Evolutionary conservation across 257 asterid genomes (phyloP), one percentile per base, ranked within the genome.

Genomic region (Solanum habrochaites): DNA sequence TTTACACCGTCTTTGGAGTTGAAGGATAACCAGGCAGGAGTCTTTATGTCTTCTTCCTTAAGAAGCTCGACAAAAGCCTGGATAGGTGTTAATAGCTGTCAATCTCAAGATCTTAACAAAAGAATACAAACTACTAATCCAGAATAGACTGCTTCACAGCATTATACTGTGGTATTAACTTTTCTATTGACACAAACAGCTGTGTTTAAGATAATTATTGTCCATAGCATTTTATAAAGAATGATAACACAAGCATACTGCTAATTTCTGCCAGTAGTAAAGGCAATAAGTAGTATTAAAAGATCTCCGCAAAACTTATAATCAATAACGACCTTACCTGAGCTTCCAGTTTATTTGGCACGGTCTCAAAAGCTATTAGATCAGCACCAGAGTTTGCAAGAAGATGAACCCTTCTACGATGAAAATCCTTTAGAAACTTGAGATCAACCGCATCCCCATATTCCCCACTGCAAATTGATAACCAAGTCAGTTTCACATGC

Each of bases 1-100:
- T 94, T 91, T 77, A 93, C 88, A 67, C 99, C 98, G 88, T 96
- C 98, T 90, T 95, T 96, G 40, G 99, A 96, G 88, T 95, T 96
- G 94, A 95, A 96, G 87, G 98, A 89, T 86, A 96, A 86, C 99
- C 99, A 96, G 9, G 98, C 95, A 39, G 98, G 99, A 87, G 93
- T 86, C 27, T 88, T 88, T 71, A 95, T 93, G 89, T 91, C 91
- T 87, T 93, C 96, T 92, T 96, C 99, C 87, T 95, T 96, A 4
- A 96, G 96, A 82, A 96, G 97, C 92, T 92, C 85, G 52, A 89
- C 92, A 86, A 95, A 96, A 75, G 99, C 99, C 99, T 96, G 91
- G 83, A 52, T 11, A 85, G 88, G 70, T 86, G 90, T 78, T 89
- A 84, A 82, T 45, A 52, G 85, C 80, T 23, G 87, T 89, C 86